Percentiles rank a stretch among this genome's conserved stretches.
Conservation (phyloP, 495 filamentous ascomycete species). For the Penicillium cosmopolitanum region DNA sequence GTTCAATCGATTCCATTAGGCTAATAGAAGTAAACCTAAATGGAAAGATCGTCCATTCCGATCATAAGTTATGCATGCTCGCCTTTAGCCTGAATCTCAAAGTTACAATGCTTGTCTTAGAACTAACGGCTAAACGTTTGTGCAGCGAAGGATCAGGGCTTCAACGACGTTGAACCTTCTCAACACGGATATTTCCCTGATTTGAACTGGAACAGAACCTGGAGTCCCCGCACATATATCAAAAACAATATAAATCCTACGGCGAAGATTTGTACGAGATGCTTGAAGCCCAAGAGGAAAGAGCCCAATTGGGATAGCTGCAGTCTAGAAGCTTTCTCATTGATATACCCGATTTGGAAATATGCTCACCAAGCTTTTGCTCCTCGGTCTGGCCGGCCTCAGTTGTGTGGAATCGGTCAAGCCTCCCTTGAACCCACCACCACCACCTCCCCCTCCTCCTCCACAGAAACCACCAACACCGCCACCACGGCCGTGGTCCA, state of each 20-base stretch:
- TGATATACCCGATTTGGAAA: conserved; percentile 9
- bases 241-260: conserved; percentile 12
- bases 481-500: conserved; percentile 17
- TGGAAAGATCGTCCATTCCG: conserved; percentile 11
- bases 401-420: conserved; percentile 12
- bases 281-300: conserved; percentile 10
- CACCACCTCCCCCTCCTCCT: conserved; percentile 6
- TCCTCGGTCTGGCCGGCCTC: conserved; percentile 12
- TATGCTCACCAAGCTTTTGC: conserved; percentile 9
- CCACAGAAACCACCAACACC: conserved; percentile 8
- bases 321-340: conserved; percentile 10
- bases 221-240: conserved; percentile 6
- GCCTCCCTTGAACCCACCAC: neutral
- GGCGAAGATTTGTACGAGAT: conserved; percentile 7
- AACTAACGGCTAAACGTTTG: conserved; percentile 9
- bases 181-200: conserved; percentile 9
- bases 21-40: conserved; percentile 11
- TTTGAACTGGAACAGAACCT: conserved; percentile 5
- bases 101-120: conserved; percentile 10
- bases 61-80: conserved; percentile 10
- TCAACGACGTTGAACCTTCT: conserved; percentile 9
- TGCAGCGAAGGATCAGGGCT: conserved; percentile 11
- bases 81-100: conserved; percentile 10
- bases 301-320: conserved; percentile 10
- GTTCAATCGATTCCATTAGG: conserved; percentile 10